Percentiles rank a stretch among this genome's conserved stretches.
phyloP scores from a whole-genome alignment of 139 green algal species.

The Chlorella vulgaris region DNA sequence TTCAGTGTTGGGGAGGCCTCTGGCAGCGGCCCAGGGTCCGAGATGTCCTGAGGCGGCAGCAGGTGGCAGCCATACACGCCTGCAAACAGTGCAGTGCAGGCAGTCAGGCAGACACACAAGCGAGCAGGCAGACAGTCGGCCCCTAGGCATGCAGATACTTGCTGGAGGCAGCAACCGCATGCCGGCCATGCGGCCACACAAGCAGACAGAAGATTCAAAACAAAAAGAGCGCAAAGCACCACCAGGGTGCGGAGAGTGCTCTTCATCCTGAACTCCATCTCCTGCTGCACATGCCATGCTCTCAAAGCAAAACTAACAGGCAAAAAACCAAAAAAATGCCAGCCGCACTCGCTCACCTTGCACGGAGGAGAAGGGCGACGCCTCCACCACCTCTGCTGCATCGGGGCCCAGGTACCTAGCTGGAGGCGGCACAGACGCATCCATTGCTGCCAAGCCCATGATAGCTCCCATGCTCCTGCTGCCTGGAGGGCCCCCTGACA shows the following conservation, averaged over 20 bases:
- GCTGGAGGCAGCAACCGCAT: background rate
- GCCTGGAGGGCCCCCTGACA: too few relatives aligned
- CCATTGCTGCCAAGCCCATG: background rate
- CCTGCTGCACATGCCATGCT: too few relatives aligned
- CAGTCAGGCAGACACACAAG: background rate
- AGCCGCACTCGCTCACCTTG: slow-evolving; percentile 8
- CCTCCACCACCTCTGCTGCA: background rate
- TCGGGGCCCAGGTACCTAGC: background rate
- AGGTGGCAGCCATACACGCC: slow-evolving; percentile 28
- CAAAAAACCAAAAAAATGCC: background rate
- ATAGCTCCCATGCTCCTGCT: background rate
- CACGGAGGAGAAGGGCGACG: slow-evolving; percentile 7
- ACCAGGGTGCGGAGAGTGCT: too few relatives aligned
- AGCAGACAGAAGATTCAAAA: too few relatives aligned
- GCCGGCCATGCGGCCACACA: too few relatives aligned
- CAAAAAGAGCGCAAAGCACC: too few relatives aligned
- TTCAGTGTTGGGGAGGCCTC: background rate
- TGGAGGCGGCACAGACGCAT: background rate
- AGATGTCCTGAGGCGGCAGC: background rate
- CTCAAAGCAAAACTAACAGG: background rate
- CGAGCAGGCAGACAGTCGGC: background rate
- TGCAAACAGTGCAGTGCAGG: background rate
- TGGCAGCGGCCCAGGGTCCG: background rate
- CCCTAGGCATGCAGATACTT: background rate
- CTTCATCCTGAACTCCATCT: too few relatives aligned